A percentile compares a stretch with the other conserved stretches of the same genome.
phyloP scores from a whole-genome alignment of 1,284 basidiomycete genomes.

The Austropuccinia psidii region DNA sequence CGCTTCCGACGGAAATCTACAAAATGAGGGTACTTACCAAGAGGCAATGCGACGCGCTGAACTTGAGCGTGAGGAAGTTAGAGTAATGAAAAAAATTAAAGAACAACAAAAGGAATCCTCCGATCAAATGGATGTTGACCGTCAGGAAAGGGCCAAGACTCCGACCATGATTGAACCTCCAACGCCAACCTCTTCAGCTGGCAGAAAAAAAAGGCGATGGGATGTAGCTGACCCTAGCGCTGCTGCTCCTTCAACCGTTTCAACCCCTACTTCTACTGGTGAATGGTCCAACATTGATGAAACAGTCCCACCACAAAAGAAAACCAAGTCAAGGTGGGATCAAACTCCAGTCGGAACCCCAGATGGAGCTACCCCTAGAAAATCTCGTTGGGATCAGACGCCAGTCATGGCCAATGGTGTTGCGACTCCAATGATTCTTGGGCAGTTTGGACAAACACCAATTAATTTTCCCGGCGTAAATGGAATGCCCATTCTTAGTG shows the following conservation, averaged over 20 bases:
- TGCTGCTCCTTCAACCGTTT: slow-evolving; percentile 50
- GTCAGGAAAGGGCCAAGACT: slow-evolving; percentile 45
- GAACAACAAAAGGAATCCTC: slow-evolving; percentile 77
- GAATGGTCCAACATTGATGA: slow-evolving; percentile 68
- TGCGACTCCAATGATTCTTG: slow-evolving; percentile 36
- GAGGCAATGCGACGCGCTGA: slow-evolving; percentile 89
- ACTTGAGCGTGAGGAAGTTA: slow-evolving; percentile 84
- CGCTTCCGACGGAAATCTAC: slow-evolving; percentile 56
- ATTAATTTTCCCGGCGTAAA: slow-evolving; percentile 39
- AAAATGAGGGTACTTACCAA: slow-evolving; percentile 78
- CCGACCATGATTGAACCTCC: slow-evolving; percentile 22
- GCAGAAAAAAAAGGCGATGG: slow-evolving; percentile 72
- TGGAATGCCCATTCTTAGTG: slow-evolving; percentile 42
- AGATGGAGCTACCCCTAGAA: slow-evolving; percentile 57
- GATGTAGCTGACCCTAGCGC: slow-evolving; percentile 62
- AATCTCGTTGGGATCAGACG: slow-evolving; percentile 95
- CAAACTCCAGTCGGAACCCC: slow-evolving; percentile 61
- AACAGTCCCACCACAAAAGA: slow-evolving; percentile 65
- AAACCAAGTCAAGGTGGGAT: slow-evolving; percentile 88
- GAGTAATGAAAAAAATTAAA: slow-evolving; percentile 74
- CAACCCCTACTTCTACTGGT: slow-evolving; percentile 53
- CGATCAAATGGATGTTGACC: slow-evolving; percentile 64
- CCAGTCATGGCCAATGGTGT: slow-evolving; percentile 47
- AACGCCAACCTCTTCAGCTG: slow-evolving; percentile 56
- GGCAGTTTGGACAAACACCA: slow-evolving; percentile 49